Conservation (phyloP, 2,329 filamentous ascomycete genomes). For the Byssoonygena ceratinophila region DNA sequence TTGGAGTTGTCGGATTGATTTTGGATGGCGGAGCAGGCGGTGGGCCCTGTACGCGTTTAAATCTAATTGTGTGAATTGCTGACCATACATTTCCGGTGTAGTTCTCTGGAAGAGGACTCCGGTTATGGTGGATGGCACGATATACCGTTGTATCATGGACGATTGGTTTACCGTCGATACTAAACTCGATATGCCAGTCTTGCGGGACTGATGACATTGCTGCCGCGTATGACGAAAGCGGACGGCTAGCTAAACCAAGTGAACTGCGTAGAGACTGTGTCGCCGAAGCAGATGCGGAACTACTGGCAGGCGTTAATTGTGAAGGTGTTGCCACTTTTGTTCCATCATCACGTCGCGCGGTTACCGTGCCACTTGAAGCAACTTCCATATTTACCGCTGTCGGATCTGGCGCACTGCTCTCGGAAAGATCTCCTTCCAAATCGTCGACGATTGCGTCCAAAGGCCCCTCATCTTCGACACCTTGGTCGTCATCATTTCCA, state of each 20-base stretch:
- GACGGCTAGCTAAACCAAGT: conserved; percentile 45
- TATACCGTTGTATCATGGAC: conserved; percentile 92
- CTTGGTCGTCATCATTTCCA: conserved; percentile 54
- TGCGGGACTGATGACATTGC: conserved; percentile 70
- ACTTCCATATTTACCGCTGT: conserved; percentile 88
- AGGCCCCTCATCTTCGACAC: conserved; percentile 45
- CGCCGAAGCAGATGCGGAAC: conserved; percentile 29
- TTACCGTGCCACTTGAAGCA: conserved; percentile 74
- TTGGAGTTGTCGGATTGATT: conserved; percentile 45
- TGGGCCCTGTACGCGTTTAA: conserved; percentile 73
- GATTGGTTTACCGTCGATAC: conserved; percentile 70
- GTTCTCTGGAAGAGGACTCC: conserved; percentile 52
- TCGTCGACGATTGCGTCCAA: conserved; percentile 86
- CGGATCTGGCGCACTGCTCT: conserved; percentile 65
- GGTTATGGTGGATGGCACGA: conserved; percentile 72
- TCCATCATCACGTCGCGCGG: conserved; percentile 83
- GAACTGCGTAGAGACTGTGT: conserved; percentile 43
- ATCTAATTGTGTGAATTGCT: conserved; percentile 80
- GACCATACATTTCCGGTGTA: conserved; percentile 76
- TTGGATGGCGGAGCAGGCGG: conserved; percentile 61
- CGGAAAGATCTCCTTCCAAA: conserved; percentile 70
- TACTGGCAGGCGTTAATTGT: conserved; percentile 43
- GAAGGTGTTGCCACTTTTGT: conserved; percentile 75
- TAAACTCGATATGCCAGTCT: conserved; percentile 98
- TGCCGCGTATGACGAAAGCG: conserved; percentile 67